Conservation (phyloP, 2,329 filamentous ascomycete species). For the Fusarium albidum region DNA sequence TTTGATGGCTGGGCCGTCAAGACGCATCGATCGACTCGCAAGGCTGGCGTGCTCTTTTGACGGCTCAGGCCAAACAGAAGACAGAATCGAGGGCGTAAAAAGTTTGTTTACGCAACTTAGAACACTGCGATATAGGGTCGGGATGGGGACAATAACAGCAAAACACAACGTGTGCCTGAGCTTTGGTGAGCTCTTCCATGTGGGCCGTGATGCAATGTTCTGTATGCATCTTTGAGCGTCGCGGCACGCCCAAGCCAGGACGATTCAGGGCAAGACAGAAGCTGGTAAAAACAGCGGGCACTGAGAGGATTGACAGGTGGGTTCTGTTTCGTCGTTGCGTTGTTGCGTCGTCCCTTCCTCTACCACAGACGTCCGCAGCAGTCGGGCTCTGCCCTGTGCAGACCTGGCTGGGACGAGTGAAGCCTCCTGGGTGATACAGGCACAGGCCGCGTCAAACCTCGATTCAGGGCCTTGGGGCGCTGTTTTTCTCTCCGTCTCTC, state of each 20-base stretch:
- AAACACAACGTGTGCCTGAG: conserved; percentile 11
- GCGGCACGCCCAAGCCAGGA: conserved; percentile 15
- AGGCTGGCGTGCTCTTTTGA: conserved; percentile 20
- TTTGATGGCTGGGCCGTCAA: conserved; percentile 26
- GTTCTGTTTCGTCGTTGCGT: conserved; percentile 26
- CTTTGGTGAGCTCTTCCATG: conserved; percentile 15
- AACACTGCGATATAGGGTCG: conserved; percentile 19
- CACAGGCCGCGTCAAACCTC: conserved; percentile 22
- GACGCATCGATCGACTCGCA: conserved; percentile 28
- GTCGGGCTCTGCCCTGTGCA: conserved; percentile 14
- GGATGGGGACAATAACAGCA: conserved; percentile 13
- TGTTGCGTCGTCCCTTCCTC: conserved; percentile 13
- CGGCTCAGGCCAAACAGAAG: conserved; percentile 15
- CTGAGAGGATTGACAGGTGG: conserved; percentile 29
- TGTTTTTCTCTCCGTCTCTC: too few species aligned
- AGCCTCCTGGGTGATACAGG: conserved; percentile 24
- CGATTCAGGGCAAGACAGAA: conserved; percentile 17
- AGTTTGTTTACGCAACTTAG: conserved; percentile 7
- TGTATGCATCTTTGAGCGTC: conserved; percentile 11
- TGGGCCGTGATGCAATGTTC: conserved; percentile 6
- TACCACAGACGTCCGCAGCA: too few species aligned
- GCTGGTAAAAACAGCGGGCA: conserved; percentile 20
- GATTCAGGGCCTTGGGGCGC: conserved; percentile 24
- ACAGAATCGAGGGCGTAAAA: conserved; percentile 8
- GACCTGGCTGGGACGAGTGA: conserved; percentile 8